These are phyloP conservation scores for Hebeloma cylindrosporum DNA, from an alignment of 768 basidiomycete genomes.

Conservation along the genomic window DNA sequence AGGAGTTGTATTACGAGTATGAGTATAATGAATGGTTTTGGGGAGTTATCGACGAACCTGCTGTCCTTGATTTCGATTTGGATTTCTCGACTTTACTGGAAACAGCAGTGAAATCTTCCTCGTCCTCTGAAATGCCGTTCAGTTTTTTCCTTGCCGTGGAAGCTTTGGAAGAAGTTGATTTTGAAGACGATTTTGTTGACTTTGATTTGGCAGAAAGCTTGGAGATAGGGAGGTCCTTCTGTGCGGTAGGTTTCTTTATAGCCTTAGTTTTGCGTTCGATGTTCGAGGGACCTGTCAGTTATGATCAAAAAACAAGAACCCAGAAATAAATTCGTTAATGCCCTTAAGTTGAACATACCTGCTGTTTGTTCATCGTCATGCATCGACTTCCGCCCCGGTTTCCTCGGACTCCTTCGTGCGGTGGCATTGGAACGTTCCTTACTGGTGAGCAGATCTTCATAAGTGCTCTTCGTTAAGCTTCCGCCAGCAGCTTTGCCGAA, in stretches of 20 bases:
- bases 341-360: no score
- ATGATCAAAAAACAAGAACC: not conserved
- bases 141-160: not conserved
- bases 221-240: no score
- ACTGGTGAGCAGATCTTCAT: not conserved
- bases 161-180: not conserved
- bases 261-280: not conserved
- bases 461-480: slow-evolving; percentile 5
- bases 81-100: no score
- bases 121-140: no score
- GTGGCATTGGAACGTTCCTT: no score
- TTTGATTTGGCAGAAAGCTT: not conserved
- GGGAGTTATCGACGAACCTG: no score
- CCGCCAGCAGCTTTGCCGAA: no score
- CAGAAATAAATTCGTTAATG: not conserved
- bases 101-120: no score
- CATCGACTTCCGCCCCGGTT: slow-evolving; percentile 3
- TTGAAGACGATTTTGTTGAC: not conserved
- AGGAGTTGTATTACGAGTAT: no score
- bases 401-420: slow-evolving; percentile 12
- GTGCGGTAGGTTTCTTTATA: not conserved
- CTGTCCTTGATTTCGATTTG: no score
- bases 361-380: not conserved
- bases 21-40: no score
- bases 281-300: not conserved